Evolutionary conservation across 306 rosid species (phyloP), one percentile per base, ranked within the genome.

Genomic region (Luffa acutangula): DNA sequence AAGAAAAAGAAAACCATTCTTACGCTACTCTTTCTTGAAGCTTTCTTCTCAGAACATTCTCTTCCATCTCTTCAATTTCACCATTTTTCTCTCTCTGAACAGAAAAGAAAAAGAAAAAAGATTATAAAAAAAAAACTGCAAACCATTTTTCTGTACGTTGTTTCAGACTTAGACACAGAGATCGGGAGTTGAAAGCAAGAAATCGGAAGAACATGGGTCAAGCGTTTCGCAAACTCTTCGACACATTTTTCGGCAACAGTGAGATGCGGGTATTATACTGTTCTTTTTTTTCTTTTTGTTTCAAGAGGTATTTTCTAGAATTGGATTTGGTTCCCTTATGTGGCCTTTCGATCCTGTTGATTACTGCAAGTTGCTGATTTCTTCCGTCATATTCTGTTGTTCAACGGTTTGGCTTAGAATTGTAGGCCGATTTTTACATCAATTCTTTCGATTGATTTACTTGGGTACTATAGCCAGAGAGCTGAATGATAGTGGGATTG

Each of bases 201-300:
- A 63, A 36, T 66, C 21, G 51, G 69, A 20, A 11, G 13, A 52
- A 39, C 31, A 89, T 89, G 92, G 92, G 92, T 83, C 92, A 89
- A 80, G 87, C 87, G 48, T 89, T 89, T 64, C 90, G 92, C 71
- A 89, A 87, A 83, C 92, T 89, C 83, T 89, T 89, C 85, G 92
- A 89, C 75, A 14, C 87, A 59, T 89, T 89, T 82, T 89, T 89
- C 85, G 92, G 92, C 73, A 89, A 85, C 82, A 13, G 86, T 56
- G 92, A 89, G 92, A 89, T 89, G 92, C 90, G 90, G 82, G 92
- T 89, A 83, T 49, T 15, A 18, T 34, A 75, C 34, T 48, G 9
- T 81, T 70, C 79, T 65, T 54, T 25, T 21, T 64, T 63, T 49
- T 75, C 1, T 25, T 69, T 43, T 17, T 46, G 58, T 5, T 80